Evolutionary conservation across 345 rosid genomes (phyloP).

Genomic region (Gossypium anomalum): DNA sequence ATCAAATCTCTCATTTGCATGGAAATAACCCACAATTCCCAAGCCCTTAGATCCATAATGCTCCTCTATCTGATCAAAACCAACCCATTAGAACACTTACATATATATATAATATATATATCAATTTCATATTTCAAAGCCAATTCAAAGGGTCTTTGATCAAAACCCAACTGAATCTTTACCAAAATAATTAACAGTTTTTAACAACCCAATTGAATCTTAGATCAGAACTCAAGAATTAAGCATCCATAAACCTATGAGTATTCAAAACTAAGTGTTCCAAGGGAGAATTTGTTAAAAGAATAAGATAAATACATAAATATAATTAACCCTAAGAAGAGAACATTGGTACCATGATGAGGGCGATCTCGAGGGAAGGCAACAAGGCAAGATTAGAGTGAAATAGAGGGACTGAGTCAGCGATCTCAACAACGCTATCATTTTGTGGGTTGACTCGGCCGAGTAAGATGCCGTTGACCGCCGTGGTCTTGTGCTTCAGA

Average conservation of each 20-base stretch:
- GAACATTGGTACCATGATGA: slow-evolving; percentile 54
- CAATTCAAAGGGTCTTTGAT: background rate
- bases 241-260: background rate
- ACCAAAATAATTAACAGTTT: background rate
- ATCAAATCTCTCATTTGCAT: slow-evolving; percentile 88
- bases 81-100: background rate
- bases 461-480: slow-evolving; percentile 85
- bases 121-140: slow-evolving; percentile 11
- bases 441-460: slow-evolving; percentile 52
- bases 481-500: slow-evolving; percentile 63
- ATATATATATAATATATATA: background rate
- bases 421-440: slow-evolving; percentile 56
- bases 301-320: background rate
- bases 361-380: slow-evolving; percentile 93
- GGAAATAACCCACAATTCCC: slow-evolving; percentile 81
- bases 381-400: slow-evolving; percentile 84
- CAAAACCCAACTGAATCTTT: no score
- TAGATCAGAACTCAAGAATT: background rate
- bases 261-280: background rate
- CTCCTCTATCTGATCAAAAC: slow-evolving; percentile 28
- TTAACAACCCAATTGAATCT: background rate
- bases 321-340: slow-evolving; percentile 6
- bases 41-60: slow-evolving; percentile 63
- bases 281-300: background rate
- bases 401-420: slow-evolving; percentile 86